Evolutionary conservation across 495 filamentous ascomycete species (phyloP), one percentile per base, ranked within the genome.

Genomic region (Tuber magnatum): DNA sequence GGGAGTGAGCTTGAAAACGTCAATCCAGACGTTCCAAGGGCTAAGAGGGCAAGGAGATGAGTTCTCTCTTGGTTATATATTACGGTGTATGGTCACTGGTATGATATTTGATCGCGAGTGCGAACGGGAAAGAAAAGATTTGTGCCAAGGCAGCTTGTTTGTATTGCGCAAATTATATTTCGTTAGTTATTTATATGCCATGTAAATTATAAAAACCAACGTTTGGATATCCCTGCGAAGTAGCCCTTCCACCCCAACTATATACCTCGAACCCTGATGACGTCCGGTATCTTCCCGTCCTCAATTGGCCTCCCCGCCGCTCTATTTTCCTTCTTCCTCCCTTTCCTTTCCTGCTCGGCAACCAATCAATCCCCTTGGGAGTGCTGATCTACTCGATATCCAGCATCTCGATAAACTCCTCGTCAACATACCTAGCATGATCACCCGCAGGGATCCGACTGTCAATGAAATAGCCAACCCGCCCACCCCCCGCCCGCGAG

Each of bases 1-100:
- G 81, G 81, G 69, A 81, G 81, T 70, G 81, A 82, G 73, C 78
- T 83, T 78, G 81, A 83, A 74, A 81, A 82, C 69, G 81, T 83
- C 41, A 81, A 81, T 42, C 73, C 75, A 71, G 70, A 82, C 9
- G 51, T 72, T 39, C 80, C 80, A n/a, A 82, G 80, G 68, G 80
- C 73, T 40, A 82, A 79, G 71, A 76, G 79, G 69, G 75, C 73
- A 38, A 79, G 77, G 70, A 79, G 75, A 65, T 79, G 78, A 68
- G 1, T 16, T 32, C 28, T 28, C 56, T 16, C 56, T 61, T n/a
- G 56, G 32, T 61, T 61, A 32, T 61, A 32, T 61, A 61, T 61
- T 61, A 16, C 32, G 22, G 12, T 61, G 56, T 38, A 24, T 70
- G 6, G 5, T 40, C 40, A 41, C 69, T 32, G 44, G 75, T 35